These are phyloP conservation scores for Epichloe gansuensis DNA, from an alignment of 2,329 filamentous ascomycete species.

Conservation along the genomic window DNA sequence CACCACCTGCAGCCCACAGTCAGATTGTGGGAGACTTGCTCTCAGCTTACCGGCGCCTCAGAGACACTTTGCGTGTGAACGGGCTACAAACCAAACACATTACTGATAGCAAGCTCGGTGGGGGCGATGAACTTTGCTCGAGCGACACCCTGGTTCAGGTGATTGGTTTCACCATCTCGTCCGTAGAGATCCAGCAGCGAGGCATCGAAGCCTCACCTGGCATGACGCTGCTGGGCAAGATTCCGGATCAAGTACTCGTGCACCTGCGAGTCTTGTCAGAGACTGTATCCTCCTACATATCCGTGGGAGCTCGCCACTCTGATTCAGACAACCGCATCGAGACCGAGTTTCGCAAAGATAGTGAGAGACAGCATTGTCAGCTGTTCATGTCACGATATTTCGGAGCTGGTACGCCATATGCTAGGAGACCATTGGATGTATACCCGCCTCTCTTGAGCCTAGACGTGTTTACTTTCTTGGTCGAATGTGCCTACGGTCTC, in stretches of 20 bases:
- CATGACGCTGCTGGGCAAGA: conserved; percentile 66
- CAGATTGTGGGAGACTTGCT: conserved; percentile 41
- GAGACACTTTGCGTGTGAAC: conserved; percentile 46
- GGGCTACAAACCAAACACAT: conserved; percentile 31
- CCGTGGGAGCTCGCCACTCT: conserved; percentile 57
- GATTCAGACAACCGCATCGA: conserved; percentile 49
- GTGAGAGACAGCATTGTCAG: conserved; percentile 61
- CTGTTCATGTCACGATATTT: conserved; percentile 55
- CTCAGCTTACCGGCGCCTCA: conserved; percentile 47
- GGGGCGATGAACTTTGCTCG: conserved; percentile 33
- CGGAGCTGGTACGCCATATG: conserved; percentile 14
- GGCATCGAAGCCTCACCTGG: conserved; percentile 65
- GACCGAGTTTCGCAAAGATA: conserved; percentile 54
- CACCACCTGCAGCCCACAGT: background rate
- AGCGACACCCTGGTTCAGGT: conserved; percentile 51
- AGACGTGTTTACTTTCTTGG: conserved; percentile 70
- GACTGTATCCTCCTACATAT: conserved; percentile 74
- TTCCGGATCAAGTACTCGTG: conserved; percentile 72
- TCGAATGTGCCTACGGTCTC: conserved; percentile 63
- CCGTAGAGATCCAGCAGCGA: conserved; percentile 83
- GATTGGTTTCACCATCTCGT: conserved; percentile 75
- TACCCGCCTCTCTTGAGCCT: conserved; percentile 49
- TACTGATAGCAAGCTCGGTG: conserved; percentile 17
- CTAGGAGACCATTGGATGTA: conserved; percentile 27
- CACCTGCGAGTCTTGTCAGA: conserved; percentile 83